Evolutionary conservation across 2,329 filamentous ascomycete species (phyloP).

Genomic region (Cordyceps tenuipes): DNA sequence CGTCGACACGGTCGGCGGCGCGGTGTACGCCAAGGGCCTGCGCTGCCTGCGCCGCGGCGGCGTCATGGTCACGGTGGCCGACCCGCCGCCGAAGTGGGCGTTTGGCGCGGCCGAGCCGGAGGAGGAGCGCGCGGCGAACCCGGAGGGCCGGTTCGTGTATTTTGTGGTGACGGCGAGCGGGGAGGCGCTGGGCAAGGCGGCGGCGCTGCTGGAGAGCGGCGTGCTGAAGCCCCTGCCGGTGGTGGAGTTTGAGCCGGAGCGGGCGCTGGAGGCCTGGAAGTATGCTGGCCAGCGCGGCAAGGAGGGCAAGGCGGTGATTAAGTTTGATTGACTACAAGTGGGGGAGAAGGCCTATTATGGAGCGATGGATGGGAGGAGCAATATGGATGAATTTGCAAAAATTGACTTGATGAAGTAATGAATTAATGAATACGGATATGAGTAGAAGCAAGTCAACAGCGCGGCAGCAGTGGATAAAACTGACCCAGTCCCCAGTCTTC

Average conservation of each 20-base stretch:
- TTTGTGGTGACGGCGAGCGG: slow-evolving; percentile 22
- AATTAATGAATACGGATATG: no score
- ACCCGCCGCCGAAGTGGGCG: slow-evolving; percentile 26
- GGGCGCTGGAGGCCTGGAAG: slow-evolving; percentile 21
- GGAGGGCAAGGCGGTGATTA: slow-evolving; percentile 21
- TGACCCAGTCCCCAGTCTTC: no score
- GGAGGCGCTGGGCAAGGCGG: slow-evolving; percentile 15
- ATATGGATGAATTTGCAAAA: no score
- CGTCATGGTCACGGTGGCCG: slow-evolving; percentile 26
- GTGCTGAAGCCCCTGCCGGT: slow-evolving; percentile 17
- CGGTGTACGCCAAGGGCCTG: slow-evolving; percentile 23
- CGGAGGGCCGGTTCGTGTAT: slow-evolving; percentile 19
- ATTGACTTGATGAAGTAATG: no score
- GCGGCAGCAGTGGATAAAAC: no score
- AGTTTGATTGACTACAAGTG: slow-evolving; percentile 15
- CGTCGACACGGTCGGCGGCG: slow-evolving; percentile 24
- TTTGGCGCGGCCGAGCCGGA: slow-evolving; percentile 16
- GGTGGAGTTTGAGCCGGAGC: slow-evolving; percentile 17
- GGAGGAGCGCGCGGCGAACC: slow-evolving; percentile 13
- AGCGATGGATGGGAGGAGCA: no score
- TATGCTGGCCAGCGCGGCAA: slow-evolving; percentile 17
- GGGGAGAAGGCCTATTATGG: no score
- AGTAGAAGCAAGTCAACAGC: no score
- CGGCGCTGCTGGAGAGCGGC: slow-evolving; percentile 18
- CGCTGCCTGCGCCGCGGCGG: slow-evolving; percentile 22